Evolutionary conservation across 176 grass and related monocot species (phyloP).

Genomic region (Ensete glaucum): DNA sequence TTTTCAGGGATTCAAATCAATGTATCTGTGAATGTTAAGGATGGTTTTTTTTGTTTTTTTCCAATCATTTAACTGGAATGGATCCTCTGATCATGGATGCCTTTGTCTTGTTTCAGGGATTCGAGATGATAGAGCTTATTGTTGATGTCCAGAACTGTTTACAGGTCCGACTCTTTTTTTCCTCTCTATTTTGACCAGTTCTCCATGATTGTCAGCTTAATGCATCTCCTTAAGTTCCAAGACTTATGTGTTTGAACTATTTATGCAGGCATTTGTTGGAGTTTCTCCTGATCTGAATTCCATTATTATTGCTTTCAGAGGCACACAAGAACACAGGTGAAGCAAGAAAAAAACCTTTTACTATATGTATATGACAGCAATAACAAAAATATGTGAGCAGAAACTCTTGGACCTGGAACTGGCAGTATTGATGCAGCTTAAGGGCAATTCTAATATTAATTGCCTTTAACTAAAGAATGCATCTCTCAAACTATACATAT

Average conservation of each 20-base stretch:
- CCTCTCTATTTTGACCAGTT: not conserved
- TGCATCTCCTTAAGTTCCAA: not conserved
- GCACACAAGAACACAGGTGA: constrained; percentile 81
- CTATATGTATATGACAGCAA: not conserved
- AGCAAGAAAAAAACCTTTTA: not conserved
- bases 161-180: constrained; percentile 32
- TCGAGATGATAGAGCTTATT: constrained; percentile 81
- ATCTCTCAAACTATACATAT: not conserved
- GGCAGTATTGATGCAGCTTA: not conserved
- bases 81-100: not conserved
- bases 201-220: not conserved
- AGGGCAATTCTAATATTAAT: not conserved
- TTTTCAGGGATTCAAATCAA: not conserved
- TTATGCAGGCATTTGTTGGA: constrained; percentile 79
- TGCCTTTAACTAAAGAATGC: not conserved
- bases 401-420: not conserved
- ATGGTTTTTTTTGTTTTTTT: not conserved
- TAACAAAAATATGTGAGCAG: not conserved
- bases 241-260: not conserved
- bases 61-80: not conserved
- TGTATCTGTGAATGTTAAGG: not conserved
- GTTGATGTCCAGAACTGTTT: constrained; percentile 85
- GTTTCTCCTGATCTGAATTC: constrained; percentile 52
- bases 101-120: constrained; percentile 39
- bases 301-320: constrained; percentile 84